Evolutionary conservation across 1,139 yeast genomes (phyloP).

Genomic region (Chernovozyma aurita): DNA sequence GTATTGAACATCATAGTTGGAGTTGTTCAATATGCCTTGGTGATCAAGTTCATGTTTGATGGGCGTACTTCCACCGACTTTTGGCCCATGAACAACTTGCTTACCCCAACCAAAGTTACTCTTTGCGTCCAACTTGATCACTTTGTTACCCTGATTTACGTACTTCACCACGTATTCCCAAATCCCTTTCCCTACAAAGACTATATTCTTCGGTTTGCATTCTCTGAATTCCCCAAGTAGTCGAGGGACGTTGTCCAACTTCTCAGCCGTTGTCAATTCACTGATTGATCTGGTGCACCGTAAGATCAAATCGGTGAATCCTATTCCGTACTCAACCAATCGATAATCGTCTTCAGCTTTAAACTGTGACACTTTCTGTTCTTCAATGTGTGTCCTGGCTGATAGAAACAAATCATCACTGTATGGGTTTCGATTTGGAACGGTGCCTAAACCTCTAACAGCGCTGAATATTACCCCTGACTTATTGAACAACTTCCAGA

Average conservation of each 20-base stretch:
- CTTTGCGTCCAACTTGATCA: conserved; percentile 2
- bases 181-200: conserved; percentile 74
- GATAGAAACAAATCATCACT: no score
- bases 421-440: no score
- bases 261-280: conserved; percentile 51
- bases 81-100: conserved; percentile 20
- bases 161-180: conserved; percentile 57
- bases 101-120: conserved; percentile 49
- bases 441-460: no score
- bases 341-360: conserved; percentile 41
- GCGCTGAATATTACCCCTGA: no score
- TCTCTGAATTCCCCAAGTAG: conserved; percentile 42
- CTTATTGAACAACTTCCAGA: conserved; percentile 64
- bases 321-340: conserved; percentile 46
- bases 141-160: conserved; percentile 10
- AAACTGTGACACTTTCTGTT: conserved; percentile 9
- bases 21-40: background rate
- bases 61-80: conserved; percentile 1
- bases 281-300: conserved; percentile 61
- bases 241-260: conserved; percentile 51
- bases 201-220: conserved; percentile 40
- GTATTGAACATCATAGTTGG: no score
- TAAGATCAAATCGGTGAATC: conserved; percentile 68
- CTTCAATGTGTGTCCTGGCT: background rate
- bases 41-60: background rate